Conservation (phyloP, 106 monocot genomes). For the Apostasia ramifera region DNA sequence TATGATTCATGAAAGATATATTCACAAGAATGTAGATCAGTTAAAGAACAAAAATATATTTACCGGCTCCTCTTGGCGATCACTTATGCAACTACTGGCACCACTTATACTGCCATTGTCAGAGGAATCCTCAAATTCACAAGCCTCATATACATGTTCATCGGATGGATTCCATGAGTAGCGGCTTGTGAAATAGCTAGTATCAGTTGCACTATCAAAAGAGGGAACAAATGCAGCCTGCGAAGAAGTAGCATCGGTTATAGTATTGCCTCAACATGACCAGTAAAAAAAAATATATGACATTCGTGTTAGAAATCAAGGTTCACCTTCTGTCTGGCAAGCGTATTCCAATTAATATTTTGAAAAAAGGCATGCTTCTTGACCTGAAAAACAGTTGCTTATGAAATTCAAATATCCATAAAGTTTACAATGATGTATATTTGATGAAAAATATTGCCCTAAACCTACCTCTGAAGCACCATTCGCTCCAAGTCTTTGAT, state of each 20-base stretch:
- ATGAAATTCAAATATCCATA: slow-evolving; percentile 7
- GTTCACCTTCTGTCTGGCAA: slow-evolving; percentile 95
- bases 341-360: slow-evolving; percentile 95
- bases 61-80: slow-evolving; percentile 78
- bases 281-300: background rate
- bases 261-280: background rate
- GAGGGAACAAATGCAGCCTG: slow-evolving; percentile 99
- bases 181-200: slow-evolving; percentile 96
- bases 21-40: no score
- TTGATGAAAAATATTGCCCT: background rate
- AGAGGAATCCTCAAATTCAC: slow-evolving; percentile 85
- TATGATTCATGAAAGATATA: no score
- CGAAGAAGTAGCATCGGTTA: slow-evolving; percentile 7
- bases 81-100: slow-evolving; percentile 84
- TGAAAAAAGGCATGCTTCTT: slow-evolving; percentile 92
- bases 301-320: background rate
- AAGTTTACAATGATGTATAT: background rate
- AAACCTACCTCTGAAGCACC: slow-evolving; percentile 81
- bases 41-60: background rate
- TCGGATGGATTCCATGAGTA: slow-evolving; percentile 94
- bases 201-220: slow-evolving; percentile 84
- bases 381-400: slow-evolving; percentile 39
- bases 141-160: slow-evolving; percentile 71
- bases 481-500: slow-evolving; percentile 86
- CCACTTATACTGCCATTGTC: slow-evolving; percentile 80